Evolutionary conservation across 164 flowering plant species (phyloP), one percentile per base, ranked within the genome.

Genomic region (Echeveria elegans): DNA sequence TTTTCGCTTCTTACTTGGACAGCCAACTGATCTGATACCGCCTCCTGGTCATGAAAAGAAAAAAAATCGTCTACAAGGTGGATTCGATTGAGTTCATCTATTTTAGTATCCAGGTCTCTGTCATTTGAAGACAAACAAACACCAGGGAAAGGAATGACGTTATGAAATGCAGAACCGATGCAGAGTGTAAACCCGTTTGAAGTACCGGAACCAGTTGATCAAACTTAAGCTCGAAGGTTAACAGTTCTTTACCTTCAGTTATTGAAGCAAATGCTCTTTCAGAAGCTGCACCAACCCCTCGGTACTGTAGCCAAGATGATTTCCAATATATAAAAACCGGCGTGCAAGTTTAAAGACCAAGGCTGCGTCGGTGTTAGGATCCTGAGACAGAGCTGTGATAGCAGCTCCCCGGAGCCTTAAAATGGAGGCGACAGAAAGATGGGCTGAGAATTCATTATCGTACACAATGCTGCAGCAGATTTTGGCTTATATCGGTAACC

Each of bases 361-460:
- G 41, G 90, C 77, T 64, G 83, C 69, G 77, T 87, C 85, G 43
- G 83, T 75, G 31, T 78, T 56, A 21, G 78, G 53, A 77, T 86
- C 88, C 71, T 86, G 77, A 59, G 91, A 77, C 7, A 91, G 71
- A 32, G 93, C 87, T 26, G 73, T 77, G 30, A 88, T 77, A 9
- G 95, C 87, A 41, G 90, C 84, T 67, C 88, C 88, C 43, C 88
- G 91, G 68, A 91, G 91, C 73, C 95, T 81, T 61, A 86, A 50
- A 68, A 91, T 76, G 15, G 97, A 88, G 47, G 80, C 79, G 72
- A 86, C 80, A 48, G 97, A 91, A 70, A 91, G 95, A 50, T 89
- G 89, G 40, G 97, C 56, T 19, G 97, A 91, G 73, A 88, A 88
- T 74, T 91, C 97, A 75, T 86, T 81, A 73, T 82, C 70, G 72